Evolutionary conservation across 139 green algal species (phyloP), one percentile per base, ranked within the genome.

Genomic region (Chlorella sp.): DNA sequence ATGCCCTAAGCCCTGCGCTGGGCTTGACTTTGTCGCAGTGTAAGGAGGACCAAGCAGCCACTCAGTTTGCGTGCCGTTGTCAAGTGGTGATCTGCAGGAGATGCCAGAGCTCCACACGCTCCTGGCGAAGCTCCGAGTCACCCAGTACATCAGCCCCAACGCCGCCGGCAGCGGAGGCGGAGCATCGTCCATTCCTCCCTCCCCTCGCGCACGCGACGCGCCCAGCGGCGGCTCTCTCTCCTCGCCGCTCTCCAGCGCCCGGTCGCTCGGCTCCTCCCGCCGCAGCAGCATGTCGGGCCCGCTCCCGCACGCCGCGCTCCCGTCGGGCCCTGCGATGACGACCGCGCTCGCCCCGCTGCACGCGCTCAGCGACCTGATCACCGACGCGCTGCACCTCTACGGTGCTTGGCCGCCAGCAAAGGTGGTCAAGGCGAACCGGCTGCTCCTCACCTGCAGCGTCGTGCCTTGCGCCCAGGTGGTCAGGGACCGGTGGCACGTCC

Each of bases 21-120:
- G n/a, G n/a, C n/a, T n/a, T n/a, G n/a, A n/a, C n/a, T n/a, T n/a
- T n/a, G n/a, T n/a, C n/a, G n/a, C n/a, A n/a, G n/a, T n/a, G n/a
- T n/a, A n/a, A n/a, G n/a, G n/a, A n/a, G n/a, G n/a, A n/a, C n/a
- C n/a, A n/a, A n/a, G n/a, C n/a, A n/a, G n/a, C n/a, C n/a, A n/a
- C n/a, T n/a, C n/a, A n/a, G n/a, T n/a, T n/a, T n/a, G n/a, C n/a
- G n/a, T n/a, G n/a, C n/a, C n/a, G n/a, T n/a, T n/a, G n/a, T n/a
- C n/a, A n/a, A n/a, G n/a, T n/a, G n/a, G n/a, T n/a, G n/a, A n/a
- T n/a, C 42, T 55, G 61, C 61, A 67, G 61, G 61, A 67, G 29
- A 67, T 67, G 61, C 61, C 61, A 20, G 61, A 67, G 3, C 23
- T 67, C n/a, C 61, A 67, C 61, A 34, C 61, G 27, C n/a, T 27